Evolutionary conservation across 345 rosid genomes (phyloP).

Genomic region (Noccaea caerulescens): DNA sequence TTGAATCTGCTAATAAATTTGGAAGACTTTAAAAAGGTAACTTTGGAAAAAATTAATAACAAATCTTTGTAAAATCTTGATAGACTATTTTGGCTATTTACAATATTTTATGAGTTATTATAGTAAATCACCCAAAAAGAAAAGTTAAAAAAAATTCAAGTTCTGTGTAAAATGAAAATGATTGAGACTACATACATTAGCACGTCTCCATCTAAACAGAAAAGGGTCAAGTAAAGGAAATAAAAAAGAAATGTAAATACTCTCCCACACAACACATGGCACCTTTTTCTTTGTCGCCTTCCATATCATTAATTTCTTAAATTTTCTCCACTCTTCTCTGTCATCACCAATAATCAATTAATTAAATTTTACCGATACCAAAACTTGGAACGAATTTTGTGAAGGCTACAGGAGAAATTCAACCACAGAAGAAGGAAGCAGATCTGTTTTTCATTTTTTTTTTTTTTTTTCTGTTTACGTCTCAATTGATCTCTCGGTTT

Average conservation of each 20-base stretch:
- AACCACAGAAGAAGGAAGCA: slow-evolving; percentile 7
- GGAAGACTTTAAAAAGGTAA: too few relatives aligned
- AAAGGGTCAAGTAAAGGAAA: slow-evolving; percentile 18
- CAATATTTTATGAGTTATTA: too few relatives aligned
- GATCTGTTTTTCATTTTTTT: slow-evolving; percentile 23
- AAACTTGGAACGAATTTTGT: slow-evolving; percentile 16
- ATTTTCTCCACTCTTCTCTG: background rate
- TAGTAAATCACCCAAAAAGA: too few relatives aligned
- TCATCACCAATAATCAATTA: slow-evolving; percentile 25
- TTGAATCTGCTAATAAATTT: too few relatives aligned
- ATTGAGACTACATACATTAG: slow-evolving; percentile 1
- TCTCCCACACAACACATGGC: slow-evolving; percentile 21
- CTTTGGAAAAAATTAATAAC: too few relatives aligned
- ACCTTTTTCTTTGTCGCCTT: slow-evolving; percentile 45
- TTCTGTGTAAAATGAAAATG: slow-evolving; percentile 1
- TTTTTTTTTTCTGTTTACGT: background rate
- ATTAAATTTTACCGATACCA: slow-evolving; percentile 25
- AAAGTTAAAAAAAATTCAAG: too few relatives aligned
- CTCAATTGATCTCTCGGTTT: slow-evolving; percentile 2
- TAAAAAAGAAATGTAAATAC: background rate
- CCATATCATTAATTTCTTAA: slow-evolving; percentile 28
- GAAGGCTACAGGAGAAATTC: slow-evolving; percentile 16
- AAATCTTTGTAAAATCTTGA: too few relatives aligned
- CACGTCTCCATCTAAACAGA: slow-evolving; percentile 38
- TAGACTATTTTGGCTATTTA: too few relatives aligned